Base-by-base conservation (phyloP, 2,329 filamentous ascomycete species). In the Exophiala sideris region DNA sequence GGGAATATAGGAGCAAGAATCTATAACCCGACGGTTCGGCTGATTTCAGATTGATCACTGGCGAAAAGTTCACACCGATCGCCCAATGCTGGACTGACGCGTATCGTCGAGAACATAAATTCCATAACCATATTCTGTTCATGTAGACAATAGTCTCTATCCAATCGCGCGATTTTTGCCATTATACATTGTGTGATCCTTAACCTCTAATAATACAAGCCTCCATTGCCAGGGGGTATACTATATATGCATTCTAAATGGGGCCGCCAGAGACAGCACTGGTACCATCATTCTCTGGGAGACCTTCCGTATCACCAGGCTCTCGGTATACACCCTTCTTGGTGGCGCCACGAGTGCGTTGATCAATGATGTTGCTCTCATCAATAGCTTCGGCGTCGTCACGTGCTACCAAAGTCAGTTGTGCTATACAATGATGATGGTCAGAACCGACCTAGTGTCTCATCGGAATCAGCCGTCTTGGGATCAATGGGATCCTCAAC, bases 381-480 rank as follows among this genome's bases (percentile, higher is more conserved):
- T 80, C 72, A 40, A 80, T 79, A 2, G 76, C 76, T 2, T 78
- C 75, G 2, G 65, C 65, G 18, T 80, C 78, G 48, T 80, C 78
- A 6, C 51, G 56, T 24, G 53, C 55, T 56, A 42, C 8, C 2
- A 21, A 47, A 6, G 41, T 44, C n/a, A 44, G 41, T 14, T 14
- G 12, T 18, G 10, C 12, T 8, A 12, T 14, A 12, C 11, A 14
- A 41, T 35, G n/a, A 32, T n/a, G 14, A 14, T 16, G 24, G 21
- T 14, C 16, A 16, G 2, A 16, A 63, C 68, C 16, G 67, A 79
- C 77, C 72, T 20, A 81, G 64, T 45, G 74, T 70, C 51, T 69
- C 67, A 52, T 79, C 77, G 1, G 72, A 74, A 58, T 80, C 76
- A 36, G 75, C 76, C 3, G 66, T 72, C 8, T 62, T 67, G 18